These are phyloP conservation scores for Trametes coccinea DNA, from an alignment of 768 basidiomycete genomes.

Conservation along the genomic window DNA sequence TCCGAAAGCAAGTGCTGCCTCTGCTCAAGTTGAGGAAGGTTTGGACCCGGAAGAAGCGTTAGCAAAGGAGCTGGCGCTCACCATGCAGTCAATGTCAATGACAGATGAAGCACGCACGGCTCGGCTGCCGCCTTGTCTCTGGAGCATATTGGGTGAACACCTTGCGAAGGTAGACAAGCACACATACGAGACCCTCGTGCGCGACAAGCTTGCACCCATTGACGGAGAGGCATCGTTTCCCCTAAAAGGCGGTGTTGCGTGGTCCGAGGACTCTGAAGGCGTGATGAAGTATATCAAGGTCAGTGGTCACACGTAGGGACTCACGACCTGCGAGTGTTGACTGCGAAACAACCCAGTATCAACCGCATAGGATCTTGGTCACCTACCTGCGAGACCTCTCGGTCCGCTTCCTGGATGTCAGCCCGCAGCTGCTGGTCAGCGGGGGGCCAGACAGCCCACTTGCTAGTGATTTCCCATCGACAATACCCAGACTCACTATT, in stretches of 20 bases:
- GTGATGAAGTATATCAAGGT: conserved; percentile 59
- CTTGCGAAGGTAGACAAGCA: conserved; percentile 51
- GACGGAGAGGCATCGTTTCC: conserved; percentile 17
- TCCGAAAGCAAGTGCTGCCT: background rate
- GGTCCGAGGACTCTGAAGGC: conserved; percentile 52
- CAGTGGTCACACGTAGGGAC: conserved; percentile 12
- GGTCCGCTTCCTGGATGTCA: conserved; percentile 74
- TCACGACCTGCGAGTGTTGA: background rate
- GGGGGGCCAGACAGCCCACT: conserved; percentile 47
- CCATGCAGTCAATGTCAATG: conserved; percentile 41
- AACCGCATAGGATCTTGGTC: conserved; percentile 63
- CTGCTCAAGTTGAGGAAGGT: background rate
- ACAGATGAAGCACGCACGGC: conserved; percentile 40
- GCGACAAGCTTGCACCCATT: conserved; percentile 30
- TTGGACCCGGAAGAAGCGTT: conserved; percentile 25
- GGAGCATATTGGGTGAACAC: conserved; percentile 43
- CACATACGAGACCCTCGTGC: conserved; percentile 43
- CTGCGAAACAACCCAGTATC: conserved; percentile 43
- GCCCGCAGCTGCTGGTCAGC: conserved; percentile 61
- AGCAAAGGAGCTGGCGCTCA: conserved; percentile 42
- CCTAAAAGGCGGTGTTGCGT: conserved; percentile 53
- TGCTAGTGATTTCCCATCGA: conserved; percentile 62
- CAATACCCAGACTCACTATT: conserved; percentile 61
- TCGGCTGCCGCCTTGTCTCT: conserved; percentile 39
- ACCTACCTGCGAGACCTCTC: conserved; percentile 64